Base-by-base conservation (phyloP, 2,329 filamentous ascomycete genomes). In the Karstenula rhodostoma region DNA sequence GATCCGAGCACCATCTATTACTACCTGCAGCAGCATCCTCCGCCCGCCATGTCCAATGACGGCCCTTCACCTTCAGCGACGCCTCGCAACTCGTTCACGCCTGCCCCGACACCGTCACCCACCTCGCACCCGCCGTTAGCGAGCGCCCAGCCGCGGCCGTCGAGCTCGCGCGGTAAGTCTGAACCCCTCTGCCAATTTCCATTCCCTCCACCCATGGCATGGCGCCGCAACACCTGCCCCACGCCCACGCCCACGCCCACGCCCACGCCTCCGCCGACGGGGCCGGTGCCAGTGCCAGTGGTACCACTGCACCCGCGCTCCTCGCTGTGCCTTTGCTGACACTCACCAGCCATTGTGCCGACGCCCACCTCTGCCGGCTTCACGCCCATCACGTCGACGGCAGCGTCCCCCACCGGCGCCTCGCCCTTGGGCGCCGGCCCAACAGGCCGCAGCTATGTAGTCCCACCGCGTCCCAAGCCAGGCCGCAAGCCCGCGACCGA, bases 401-500 rank as follows among this genome's bases (percentile, higher is more conserved):
- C 67, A 42, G 72, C 73, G 58, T 66, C 70, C 50, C 61, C 67
- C 19, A 29, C 48, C n/a, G 49, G 57, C 60, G 58, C 73, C 69
- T 75, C 72, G 59, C 70, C 69, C 23, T 53, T 65, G 62, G 73
- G 71, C 66, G 71, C 70, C 50, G 80, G 74, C 57, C 81, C 80
- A 37, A 76, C 78, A 59, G 77, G 75, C 63, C 68, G 62, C 25
- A 71, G 52, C 46, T 74, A 79, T 67, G 68, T 66, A 3, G 71
- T 83, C 23, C 80, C 78, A 35, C 72, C 80, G 6, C 77, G 81
- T 25, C 81, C 81, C 8, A 81, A 80, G 83, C 94, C 95, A 23
- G 94, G 94, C 51, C 89, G 94, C 69, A 98, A 98, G 84, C 94
- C 94, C 3, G 92, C 93, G 49, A 96, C 92, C 37, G 94, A 97